Percentiles rank a stretch among this genome's conserved stretches.
Evolutionary conservation across 2,329 filamentous ascomycete genomes (phyloP).

Genomic region (Simplicillium sp.): DNA sequence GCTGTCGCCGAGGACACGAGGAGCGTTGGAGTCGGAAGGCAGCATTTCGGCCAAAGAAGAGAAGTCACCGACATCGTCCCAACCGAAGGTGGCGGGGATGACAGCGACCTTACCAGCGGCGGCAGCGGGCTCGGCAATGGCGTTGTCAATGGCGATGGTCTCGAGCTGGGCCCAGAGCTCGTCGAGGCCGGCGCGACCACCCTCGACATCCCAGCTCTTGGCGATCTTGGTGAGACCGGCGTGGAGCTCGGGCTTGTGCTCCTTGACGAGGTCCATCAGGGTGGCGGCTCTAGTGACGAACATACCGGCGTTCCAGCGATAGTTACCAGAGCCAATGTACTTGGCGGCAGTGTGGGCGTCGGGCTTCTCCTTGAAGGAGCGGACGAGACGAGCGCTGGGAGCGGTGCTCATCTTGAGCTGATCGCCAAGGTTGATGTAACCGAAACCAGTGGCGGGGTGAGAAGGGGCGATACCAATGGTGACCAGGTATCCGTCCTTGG

Average conservation of each 20-base stretch:
- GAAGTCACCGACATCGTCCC: conserved; percentile 17
- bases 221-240: conserved; percentile 12
- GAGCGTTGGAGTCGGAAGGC: conserved; percentile 14
- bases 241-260: conserved; percentile 13
- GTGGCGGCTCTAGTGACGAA: conserved; percentile 16
- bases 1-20: conserved; percentile 13
- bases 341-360: conserved; percentile 16
- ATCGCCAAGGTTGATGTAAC: conserved; percentile 16
- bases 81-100: conserved; percentile 16
- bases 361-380: conserved; percentile 17
- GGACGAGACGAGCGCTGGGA: conserved; percentile 13
- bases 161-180: conserved; percentile 15
- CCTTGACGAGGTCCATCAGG: conserved; percentile 14
- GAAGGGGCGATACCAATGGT: conserved; percentile 17
- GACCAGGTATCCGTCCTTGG: conserved; percentile 15
- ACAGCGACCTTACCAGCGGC: conserved; percentile 16
- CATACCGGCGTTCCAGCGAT: conserved; percentile 18
- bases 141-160: conserved; percentile 16
- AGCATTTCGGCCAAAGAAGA: conserved; percentile 16
- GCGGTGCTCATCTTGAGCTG: conserved; percentile 10
- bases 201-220: conserved; percentile 14
- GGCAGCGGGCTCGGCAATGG: conserved; percentile 16
- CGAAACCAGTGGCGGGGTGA: conserved; percentile 16
- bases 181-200: conserved; percentile 10
- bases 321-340: conserved; percentile 15